Conservation (phyloP, 1,284 basidiomycete species). For the Tylopilus sp. region DNA sequence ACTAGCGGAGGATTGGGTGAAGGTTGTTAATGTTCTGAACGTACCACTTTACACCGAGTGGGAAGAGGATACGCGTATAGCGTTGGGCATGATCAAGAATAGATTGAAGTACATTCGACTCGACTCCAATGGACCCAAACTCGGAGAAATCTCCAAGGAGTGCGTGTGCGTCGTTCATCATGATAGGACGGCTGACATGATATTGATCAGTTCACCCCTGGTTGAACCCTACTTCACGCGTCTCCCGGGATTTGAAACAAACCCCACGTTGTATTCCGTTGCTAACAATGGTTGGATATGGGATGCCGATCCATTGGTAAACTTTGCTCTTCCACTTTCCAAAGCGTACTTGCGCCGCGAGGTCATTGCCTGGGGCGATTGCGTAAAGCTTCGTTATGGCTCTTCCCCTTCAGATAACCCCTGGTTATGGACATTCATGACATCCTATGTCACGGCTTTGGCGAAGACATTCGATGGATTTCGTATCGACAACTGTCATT, state of each 20-base stretch:
- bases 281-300: conserved; percentile 99
- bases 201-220: conserved; percentile 62
- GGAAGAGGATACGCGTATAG: conserved; percentile 76
- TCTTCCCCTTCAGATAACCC: conserved; percentile 77
- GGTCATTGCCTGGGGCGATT: conserved; percentile 97
- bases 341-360: conserved; percentile 95
- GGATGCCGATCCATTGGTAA: conserved; percentile 90
- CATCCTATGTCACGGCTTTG: conserved; percentile 76
- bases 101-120: conserved; percentile 79
- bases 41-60: conserved; percentile 84
- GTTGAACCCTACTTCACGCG: conserved; percentile 91
- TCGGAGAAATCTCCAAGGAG: conserved; percentile 79
- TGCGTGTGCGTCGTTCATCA: conserved; percentile 33
- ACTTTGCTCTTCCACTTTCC: conserved; percentile 95
- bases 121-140: conserved; percentile 78
- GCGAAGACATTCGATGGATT: conserved; percentile 91
- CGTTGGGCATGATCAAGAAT: conserved; percentile 73
- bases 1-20: conserved; percentile 70
- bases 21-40: conserved; percentile 82
- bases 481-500: conserved; percentile 98
- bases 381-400: conserved; percentile 96
- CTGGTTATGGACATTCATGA: conserved; percentile 95
- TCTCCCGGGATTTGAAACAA: conserved; percentile 57
- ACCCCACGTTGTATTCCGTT: conserved; percentile 73
- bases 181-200: conserved; percentile 10